Evolutionary conservation across 139 green algal genomes (phyloP).

Genomic region (Mychonastes homosphaera): DNA sequence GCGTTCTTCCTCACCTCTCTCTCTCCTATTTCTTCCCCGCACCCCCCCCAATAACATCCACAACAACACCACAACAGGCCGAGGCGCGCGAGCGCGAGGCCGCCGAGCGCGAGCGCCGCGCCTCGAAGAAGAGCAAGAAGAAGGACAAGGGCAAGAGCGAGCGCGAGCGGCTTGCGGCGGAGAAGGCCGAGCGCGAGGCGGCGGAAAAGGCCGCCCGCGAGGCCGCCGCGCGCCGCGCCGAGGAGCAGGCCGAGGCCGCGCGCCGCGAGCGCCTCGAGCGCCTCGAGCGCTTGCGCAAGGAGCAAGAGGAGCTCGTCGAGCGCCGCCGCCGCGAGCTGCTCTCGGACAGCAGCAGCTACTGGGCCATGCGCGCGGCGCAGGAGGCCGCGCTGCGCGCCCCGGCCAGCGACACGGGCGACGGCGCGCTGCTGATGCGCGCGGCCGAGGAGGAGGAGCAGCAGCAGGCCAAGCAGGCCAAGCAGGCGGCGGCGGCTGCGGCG

Average conservation of each 20-base stretch:
- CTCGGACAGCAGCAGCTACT: constrained; percentile 62
- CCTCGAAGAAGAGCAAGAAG: constrained; percentile 38
- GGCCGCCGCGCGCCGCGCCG: constrained; percentile 12
- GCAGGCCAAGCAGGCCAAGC: neutral
- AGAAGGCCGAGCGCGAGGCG: constrained; percentile 27
- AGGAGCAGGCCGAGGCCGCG: constrained; percentile 24
- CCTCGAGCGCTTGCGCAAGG: constrained; percentile 26
- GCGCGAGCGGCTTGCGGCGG: constrained; percentile 41
- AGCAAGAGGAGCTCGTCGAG: constrained; percentile 59
- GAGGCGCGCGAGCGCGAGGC: constrained; percentile 27
- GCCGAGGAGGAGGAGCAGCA: neutral
- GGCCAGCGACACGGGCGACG: constrained; percentile 11
- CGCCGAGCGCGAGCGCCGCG: constrained; percentile 34
- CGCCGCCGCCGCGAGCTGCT: constrained; percentile 56
- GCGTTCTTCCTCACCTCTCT: neutral
- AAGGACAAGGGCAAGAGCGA: constrained; percentile 45
- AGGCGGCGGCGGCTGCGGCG: constrained; percentile 2
- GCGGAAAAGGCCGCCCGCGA: constrained; percentile 16
- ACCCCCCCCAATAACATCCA: too few species aligned
- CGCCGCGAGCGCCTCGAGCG: constrained; percentile 28
- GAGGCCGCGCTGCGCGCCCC: constrained; percentile 24
- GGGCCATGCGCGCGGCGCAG: constrained; percentile 55
- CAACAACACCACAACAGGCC: too few species aligned
- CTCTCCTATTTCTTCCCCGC: neutral
- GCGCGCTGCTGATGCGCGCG: too few species aligned